phyloP scores from a whole-genome alignment of 371 early-diverging fungal species.

The Actinomucor elegans region DNA sequence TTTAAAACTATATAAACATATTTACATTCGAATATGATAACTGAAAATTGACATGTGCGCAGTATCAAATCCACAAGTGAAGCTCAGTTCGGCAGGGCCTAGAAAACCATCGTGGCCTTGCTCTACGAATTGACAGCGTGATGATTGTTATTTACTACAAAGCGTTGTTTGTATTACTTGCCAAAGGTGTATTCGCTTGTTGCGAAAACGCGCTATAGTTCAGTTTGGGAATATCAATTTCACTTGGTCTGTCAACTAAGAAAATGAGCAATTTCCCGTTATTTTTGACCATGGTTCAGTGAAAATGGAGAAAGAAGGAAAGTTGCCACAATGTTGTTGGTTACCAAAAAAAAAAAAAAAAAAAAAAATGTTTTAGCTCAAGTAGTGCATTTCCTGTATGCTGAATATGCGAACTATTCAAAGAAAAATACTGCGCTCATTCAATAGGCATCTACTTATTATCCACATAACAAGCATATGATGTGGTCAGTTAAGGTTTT shows the following conservation, averaged over 20 bases:
- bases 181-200: constrained; percentile 37
- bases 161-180: constrained; percentile 21
- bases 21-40: constrained; percentile 35
- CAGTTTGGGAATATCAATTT: constrained; percentile 36
- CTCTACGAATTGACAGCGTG: constrained; percentile 23
- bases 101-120: constrained; percentile 46
- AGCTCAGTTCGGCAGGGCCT: constrained; percentile 58
- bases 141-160: too few relatives aligned
- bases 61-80: constrained; percentile 60
- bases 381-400: too few relatives aligned
- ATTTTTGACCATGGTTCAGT: too few relatives aligned
- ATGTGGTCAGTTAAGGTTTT: too few relatives aligned
- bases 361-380: too few relatives aligned
- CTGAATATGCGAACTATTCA: too few relatives aligned
- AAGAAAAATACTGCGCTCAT: too few relatives aligned
- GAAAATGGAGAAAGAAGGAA: not conserved
- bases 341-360: too few relatives aligned
- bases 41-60: constrained; percentile 43
- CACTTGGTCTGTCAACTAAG: constrained; percentile 54
- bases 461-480: too few relatives aligned
- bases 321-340: too few relatives aligned
- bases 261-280: constrained; percentile 41
- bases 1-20: not conserved
- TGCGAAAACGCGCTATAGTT: constrained; percentile 44
- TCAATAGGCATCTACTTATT: too few relatives aligned